Conservation (phyloP, 139 green algal genomes). For the Closterium sp. region DNA sequence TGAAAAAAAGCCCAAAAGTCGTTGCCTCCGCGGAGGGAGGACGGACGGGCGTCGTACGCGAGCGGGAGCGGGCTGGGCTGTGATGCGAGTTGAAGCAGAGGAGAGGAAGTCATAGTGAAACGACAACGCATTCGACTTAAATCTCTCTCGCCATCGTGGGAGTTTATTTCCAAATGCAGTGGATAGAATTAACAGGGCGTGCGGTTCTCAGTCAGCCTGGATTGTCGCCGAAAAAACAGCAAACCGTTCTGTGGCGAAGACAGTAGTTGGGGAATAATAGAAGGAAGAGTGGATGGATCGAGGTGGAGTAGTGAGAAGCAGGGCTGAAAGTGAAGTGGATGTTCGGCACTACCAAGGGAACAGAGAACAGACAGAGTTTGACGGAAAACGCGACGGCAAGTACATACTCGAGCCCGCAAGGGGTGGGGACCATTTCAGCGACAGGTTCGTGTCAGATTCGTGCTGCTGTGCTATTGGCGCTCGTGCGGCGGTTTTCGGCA, state of each 20-base stretch:
- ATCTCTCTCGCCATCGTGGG: not conserved
- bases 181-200: too few relatives aligned
- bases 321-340: not conserved
- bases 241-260: too few relatives aligned
- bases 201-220: too few relatives aligned
- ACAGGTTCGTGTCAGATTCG: not conserved
- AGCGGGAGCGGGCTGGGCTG: not conserved
- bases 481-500: not conserved
- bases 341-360: not conserved
- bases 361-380: not conserved
- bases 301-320: not conserved
- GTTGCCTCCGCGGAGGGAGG: not conserved
- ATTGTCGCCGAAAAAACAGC: too few relatives aligned
- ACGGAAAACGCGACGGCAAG: not conserved
- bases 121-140: not conserved
- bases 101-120: not conserved
- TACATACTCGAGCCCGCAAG: not conserved
- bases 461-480: not conserved
- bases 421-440: not conserved
- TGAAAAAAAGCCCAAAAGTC: not conserved
- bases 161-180: not conserved
- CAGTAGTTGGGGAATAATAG: too few relatives aligned
- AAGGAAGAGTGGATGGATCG: not conserved
- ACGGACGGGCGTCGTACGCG: not conserved
- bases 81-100: not conserved